These are phyloP conservation scores for Passalora sequoiae DNA, from an alignment of 2,329 filamentous ascomycete genomes.

Conservation along the genomic window DNA sequence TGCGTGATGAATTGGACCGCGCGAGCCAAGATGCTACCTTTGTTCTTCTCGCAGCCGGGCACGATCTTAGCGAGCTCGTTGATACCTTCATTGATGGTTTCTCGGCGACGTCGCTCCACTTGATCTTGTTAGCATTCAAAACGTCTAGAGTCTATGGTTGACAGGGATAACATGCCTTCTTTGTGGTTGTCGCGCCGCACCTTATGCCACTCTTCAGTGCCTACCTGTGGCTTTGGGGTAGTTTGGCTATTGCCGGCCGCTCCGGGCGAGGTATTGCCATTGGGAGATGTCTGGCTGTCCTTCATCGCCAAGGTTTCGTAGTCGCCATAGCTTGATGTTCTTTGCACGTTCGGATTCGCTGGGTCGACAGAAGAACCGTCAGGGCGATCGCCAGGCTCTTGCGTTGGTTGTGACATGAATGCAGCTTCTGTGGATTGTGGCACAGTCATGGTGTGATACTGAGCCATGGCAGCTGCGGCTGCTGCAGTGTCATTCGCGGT, in stretches of 20 bases:
- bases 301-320: constrained; percentile 15
- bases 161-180: constrained; percentile 62
- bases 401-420: constrained; percentile 32
- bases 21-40: constrained; percentile 89
- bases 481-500: constrained; percentile 56
- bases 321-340: constrained; percentile 22
- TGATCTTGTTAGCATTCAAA: constrained; percentile 8
- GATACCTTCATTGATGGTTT: constrained; percentile 98
- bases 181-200: constrained; percentile 97
- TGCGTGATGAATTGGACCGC: constrained; percentile 93
- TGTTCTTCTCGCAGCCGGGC: constrained; percentile 97
- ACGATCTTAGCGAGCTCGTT: constrained; percentile 98
- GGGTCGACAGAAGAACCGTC: constrained; percentile 21
- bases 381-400: constrained; percentile 19
- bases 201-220: constrained; percentile 96
- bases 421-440: constrained; percentile 52
- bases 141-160: neutral
- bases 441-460: constrained; percentile 53
- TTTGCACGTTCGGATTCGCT: constrained; percentile 13
- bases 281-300: constrained; percentile 14
- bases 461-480: constrained; percentile 51
- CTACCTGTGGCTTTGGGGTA: constrained; percentile 71
- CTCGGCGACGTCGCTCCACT: constrained; percentile 94
- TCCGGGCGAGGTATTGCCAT: constrained; percentile 42
- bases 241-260: constrained; percentile 30